A percentile compares a stretch with the other conserved stretches of the same genome.
These are phyloP conservation scores for Eucommia ulmoides DNA, from an alignment of 257 asterid species.

Conservation along the genomic window DNA sequence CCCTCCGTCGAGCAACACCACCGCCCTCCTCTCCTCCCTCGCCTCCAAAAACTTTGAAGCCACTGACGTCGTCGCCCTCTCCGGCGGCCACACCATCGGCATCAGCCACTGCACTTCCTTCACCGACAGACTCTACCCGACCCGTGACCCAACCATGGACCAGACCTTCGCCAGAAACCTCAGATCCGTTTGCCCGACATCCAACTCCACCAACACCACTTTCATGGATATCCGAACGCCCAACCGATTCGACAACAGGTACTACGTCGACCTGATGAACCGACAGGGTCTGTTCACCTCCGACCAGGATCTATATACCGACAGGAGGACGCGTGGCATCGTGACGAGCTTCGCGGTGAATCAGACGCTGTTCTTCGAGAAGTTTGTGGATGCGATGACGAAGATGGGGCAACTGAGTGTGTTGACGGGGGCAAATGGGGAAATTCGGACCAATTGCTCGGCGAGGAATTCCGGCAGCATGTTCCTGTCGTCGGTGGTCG, in stretches of 20 bases:
- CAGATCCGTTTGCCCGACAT: conserved; percentile 29
- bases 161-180: conserved; percentile 37
- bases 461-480: conserved; percentile 21
- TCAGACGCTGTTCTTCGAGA: conserved; percentile 32
- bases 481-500: conserved; percentile 14
- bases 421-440: conserved; percentile 47
- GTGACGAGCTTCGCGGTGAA: conserved; percentile 41
- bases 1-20: conserved; percentile 42
- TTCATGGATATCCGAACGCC: conserved; percentile 48
- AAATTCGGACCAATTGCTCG: conserved; percentile 55
- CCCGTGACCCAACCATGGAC: conserved; percentile 53
- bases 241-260: conserved; percentile 39
- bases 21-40: conserved; percentile 27
- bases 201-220: conserved; percentile 30
- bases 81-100: conserved; percentile 86
- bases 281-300: conserved; percentile 65
- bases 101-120: conserved; percentile 45
- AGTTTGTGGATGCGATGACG: conserved; percentile 34
- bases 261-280: conserved; percentile 58
- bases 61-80: conserved; percentile 58
- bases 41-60: conserved; percentile 33
- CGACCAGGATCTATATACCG: conserved; percentile 65
- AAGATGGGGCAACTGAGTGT: conserved; percentile 61
- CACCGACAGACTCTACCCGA: conserved; percentile 55
- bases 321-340: conserved; percentile 31